Evolutionary conservation across 805 yeast species (phyloP), one percentile per base, ranked within the genome.

Genomic region (Hanseniaspora jakobsenii): DNA sequence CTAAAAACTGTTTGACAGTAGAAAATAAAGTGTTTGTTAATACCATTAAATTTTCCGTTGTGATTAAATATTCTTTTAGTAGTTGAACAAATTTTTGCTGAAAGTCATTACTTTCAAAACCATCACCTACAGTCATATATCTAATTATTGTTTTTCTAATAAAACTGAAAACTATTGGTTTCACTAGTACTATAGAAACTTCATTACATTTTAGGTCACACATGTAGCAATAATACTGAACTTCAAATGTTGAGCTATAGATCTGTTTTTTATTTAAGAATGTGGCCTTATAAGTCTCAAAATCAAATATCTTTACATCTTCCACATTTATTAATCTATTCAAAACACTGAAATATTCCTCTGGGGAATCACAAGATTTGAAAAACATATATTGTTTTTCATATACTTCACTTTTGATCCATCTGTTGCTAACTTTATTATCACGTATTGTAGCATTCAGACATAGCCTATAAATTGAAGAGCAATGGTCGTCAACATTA

Each of bases 321-420:
- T 16, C 14, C 4, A 23, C 6, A 4, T 8, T 7, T 17, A 28
- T 19, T 3, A 31, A 13, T 28, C 32, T 19, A 13, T 34, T 39
- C 26, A 42, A 17, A 23, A 42, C 46, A 23, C 28, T 34, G 6
- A 37, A 10, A 23, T 42, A 42, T 12, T 38, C 35, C 4, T 35
- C 12, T 7, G 35, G 18, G 17, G 46, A 42, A 17, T 42, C 46
- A 23, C 46, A 42, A 14, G 19, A 31, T 29, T 42, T 42, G 21
- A 42, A 42, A 23, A 42, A 42, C 36, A 42, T 26, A 29, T 35
- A 42, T 6, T 35, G 18, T 23, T 42, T 42, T 6, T 30, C 39
- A 23, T 28, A 42, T 8, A 42, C 29, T 6, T 22, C 23, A 10
- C 6, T 22, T n/a, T 42, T 42, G 23, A 42, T 29, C 19, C 31